Percentiles rank a stretch among this genome's conserved stretches.
These are phyloP conservation scores for Pilobolus umbonatus DNA, from an alignment of 192 early-diverging fungal species.

Conservation along the genomic window DNA sequence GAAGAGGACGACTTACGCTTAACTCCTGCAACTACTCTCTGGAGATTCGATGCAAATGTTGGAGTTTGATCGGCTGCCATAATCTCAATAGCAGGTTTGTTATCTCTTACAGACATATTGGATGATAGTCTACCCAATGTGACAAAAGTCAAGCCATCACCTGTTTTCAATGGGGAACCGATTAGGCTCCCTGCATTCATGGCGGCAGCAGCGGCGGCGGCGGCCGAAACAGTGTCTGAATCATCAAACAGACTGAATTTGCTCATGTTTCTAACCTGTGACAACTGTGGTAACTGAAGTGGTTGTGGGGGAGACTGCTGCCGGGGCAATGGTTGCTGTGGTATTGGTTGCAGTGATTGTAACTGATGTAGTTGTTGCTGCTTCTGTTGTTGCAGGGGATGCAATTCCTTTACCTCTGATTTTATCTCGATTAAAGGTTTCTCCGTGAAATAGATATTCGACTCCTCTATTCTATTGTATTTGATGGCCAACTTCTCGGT, in stretches of 20 bases:
- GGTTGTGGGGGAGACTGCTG: too few species aligned
- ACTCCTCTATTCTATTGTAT: too few species aligned
- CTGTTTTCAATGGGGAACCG: constrained; percentile 12
- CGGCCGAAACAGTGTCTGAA: background rate
- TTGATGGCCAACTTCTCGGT: constrained; percentile 7
- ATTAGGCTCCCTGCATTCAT: constrained; percentile 24
- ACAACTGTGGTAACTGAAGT: too few species aligned
- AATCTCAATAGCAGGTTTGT: constrained; percentile 16
- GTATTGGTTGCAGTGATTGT: too few species aligned
- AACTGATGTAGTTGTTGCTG: background rate
- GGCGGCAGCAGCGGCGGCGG: constrained; percentile 6
- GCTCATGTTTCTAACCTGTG: too few species aligned
- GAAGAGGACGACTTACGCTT: constrained; percentile 2
- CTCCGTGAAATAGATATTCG: too few species aligned
- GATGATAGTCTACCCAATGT: constrained; percentile 13
- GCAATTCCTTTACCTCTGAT: background rate
- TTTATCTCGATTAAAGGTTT: background rate
- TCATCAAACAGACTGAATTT: background rate
- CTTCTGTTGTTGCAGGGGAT: background rate
- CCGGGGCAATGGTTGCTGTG: too few species aligned
- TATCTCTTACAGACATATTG: constrained; percentile 8
- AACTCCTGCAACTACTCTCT: background rate
- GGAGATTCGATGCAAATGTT: background rate
- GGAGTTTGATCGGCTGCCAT: constrained; percentile 14
- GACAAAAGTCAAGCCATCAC: constrained; percentile 10